phyloP scores from a whole-genome alignment of 257 asterid species.

The Scutellaria barbata region DNA sequence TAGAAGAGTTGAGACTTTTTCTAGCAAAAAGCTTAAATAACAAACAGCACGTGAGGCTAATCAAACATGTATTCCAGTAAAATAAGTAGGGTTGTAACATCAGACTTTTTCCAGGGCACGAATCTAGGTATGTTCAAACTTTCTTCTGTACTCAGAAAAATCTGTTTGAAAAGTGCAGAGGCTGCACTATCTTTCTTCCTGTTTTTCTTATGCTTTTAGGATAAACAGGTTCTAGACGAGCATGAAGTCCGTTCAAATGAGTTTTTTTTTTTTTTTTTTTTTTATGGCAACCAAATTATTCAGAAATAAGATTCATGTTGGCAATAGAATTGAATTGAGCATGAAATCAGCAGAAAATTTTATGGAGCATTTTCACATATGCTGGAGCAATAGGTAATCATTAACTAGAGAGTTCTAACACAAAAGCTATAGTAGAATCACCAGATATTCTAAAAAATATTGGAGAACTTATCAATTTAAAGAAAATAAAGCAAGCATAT shows the following conservation, averaged over 20 bases:
- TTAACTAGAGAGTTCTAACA: not conserved
- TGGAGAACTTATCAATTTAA: not conserved
- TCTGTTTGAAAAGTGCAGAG: not conserved
- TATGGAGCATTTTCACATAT: not conserved
- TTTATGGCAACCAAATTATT: not conserved
- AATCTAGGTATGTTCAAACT: not conserved
- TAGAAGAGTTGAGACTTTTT: constrained; percentile 8
- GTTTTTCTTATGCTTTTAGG: not conserved
- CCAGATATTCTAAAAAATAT: constrained; percentile 20
- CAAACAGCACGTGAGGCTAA: constrained; percentile 1
- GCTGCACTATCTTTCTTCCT: not conserved
- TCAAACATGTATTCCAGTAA: not conserved
- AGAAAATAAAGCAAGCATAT: not conserved
- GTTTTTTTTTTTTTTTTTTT: not conserved
- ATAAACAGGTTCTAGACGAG: not conserved
- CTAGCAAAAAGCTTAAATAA: constrained; percentile 8
- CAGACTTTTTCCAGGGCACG: not conserved
- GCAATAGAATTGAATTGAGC: not conserved
- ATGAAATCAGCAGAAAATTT: not conserved
- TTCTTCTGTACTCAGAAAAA: not conserved
- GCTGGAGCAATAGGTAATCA: not conserved
- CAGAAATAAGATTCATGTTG: not conserved
- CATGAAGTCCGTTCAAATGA: not conserved
- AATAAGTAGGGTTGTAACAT: constrained; percentile 1
- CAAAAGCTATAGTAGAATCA: constrained; percentile 4